phyloP scores from a whole-genome alignment of 2,329 filamentous ascomycete species.

The Plectosphaerella cucumerina region DNA sequence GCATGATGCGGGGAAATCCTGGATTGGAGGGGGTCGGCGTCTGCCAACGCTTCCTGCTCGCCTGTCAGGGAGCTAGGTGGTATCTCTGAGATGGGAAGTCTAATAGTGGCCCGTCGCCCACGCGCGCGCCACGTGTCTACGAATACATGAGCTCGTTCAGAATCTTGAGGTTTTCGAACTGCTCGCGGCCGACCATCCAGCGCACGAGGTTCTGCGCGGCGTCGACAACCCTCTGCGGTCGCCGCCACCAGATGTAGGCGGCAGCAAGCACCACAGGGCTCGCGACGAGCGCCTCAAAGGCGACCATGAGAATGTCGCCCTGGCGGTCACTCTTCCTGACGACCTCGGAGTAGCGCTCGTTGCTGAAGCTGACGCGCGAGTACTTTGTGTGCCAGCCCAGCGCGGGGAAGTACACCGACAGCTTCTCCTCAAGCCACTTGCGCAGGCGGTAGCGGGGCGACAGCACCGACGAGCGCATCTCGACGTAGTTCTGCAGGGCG shows the following conservation, averaged over 20 bases:
- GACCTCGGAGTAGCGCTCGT: conserved; percentile 85
- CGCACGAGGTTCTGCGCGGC: not conserved
- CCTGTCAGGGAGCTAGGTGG: no score
- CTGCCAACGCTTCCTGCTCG: no score
- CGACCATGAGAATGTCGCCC: conserved; percentile 50
- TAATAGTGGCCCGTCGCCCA: no score
- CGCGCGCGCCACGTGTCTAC: no score
- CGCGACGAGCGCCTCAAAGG: conserved; percentile 8
- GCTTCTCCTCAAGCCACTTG: conserved; percentile 80
- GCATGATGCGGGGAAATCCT: conserved; percentile 8
- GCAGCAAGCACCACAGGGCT: conserved; percentile 9
- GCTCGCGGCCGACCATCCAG: not conserved
- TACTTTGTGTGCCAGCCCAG: conserved; percentile 93
- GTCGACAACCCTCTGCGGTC: conserved; percentile 7
- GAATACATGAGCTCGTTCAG: no score
- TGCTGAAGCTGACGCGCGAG: conserved; percentile 86
- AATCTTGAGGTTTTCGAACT: no score
- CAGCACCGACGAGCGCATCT: conserved; percentile 86
- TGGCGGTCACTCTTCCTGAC: conserved; percentile 66
- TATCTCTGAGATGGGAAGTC: no score
- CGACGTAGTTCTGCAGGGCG: conserved; percentile 83
- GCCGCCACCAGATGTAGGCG: conserved; percentile 13
- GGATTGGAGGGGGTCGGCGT: not conserved
- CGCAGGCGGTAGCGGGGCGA: conserved; percentile 73
- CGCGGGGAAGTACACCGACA: conserved; percentile 71